phyloP scores from a whole-genome alignment of 192 early-diverging fungal genomes.

The Borealophlyctis nickersoniae region DNA sequence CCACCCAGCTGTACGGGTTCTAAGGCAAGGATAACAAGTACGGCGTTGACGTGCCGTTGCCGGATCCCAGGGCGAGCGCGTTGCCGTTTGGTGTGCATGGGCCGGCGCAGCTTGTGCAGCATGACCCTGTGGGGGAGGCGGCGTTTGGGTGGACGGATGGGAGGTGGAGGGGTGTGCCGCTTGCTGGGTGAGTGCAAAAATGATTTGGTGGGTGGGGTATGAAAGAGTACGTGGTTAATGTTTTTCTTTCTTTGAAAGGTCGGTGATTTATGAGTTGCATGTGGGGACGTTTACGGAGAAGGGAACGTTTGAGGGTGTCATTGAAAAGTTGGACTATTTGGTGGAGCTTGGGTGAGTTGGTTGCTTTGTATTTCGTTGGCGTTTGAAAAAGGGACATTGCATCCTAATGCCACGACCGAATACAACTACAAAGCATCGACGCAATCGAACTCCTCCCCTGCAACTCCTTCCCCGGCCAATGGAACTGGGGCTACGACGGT shows the following conservation, averaged over 20 bases:
- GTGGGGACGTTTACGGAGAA: conserved; percentile 27
- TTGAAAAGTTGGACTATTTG: conserved; percentile 25
- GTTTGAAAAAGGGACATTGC: no score
- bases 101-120: conserved; percentile 19
- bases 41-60: conserved; percentile 25
- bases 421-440: conserved; percentile 16
- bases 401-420: no score
- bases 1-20: no score
- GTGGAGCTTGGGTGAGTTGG: conserved; percentile 10
- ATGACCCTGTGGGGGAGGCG: no score
- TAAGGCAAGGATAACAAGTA: conserved; percentile 27
- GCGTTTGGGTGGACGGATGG: conserved; percentile 26
- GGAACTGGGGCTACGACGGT: conserved; percentile 36
- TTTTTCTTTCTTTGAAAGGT: conserved; percentile 1
- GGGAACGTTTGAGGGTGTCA: conserved; percentile 29
- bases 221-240: not conserved
- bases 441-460: conserved; percentile 29
- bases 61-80: conserved; percentile 26
- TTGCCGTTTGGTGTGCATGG: conserved; percentile 25
- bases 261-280: conserved; percentile 31
- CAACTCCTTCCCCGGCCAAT: conserved; percentile 31
- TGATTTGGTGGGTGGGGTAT: no score
- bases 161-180: conserved; percentile 28
- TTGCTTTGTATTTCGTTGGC: no score
- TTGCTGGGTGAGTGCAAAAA: conserved; percentile 15